Conservation (phyloP, 495 filamentous ascomycete species). For the Clohesyomyces aquaticus region DNA sequence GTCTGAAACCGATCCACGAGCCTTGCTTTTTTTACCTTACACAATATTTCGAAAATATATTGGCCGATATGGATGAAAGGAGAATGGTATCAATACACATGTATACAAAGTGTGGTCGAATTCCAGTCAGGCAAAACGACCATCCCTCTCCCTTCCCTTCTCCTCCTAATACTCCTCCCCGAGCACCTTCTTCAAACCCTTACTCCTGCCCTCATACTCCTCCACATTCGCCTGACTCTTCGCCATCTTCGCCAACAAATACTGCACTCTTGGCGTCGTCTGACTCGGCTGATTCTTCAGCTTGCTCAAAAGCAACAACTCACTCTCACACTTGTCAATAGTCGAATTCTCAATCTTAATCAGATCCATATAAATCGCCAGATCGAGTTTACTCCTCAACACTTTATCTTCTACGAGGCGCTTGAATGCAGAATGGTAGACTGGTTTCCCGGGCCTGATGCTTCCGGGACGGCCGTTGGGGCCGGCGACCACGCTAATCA, state of each 20-base stretch:
- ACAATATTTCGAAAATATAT: background rate
- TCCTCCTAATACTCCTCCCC: slow-evolving; percentile 44
- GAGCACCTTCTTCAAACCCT: slow-evolving; percentile 66
- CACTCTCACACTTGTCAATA: slow-evolving; percentile 79
- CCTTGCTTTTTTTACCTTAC: too few relatives aligned
- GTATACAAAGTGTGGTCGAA: background rate
- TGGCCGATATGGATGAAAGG: background rate
- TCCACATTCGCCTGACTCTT: slow-evolving; percentile 75
- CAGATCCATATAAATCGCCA: slow-evolving; percentile 67
- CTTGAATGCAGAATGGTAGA: slow-evolving; percentile 82
- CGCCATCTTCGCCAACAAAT: slow-evolving; percentile 72
- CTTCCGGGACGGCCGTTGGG: slow-evolving; percentile 72
- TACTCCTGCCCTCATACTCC: slow-evolving; percentile 73
- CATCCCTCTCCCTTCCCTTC: background rate
- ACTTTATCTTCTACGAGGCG: slow-evolving; percentile 71
- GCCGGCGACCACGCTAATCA: slow-evolving; percentile 74
- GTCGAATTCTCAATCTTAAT: slow-evolving; percentile 71
- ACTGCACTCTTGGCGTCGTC: slow-evolving; percentile 63
- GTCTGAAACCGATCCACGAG: too few relatives aligned
- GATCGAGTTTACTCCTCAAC: slow-evolving; percentile 72
- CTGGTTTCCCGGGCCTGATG: slow-evolving; percentile 81
- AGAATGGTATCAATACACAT: slow-evolving; percentile 14
- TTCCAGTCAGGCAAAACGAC: background rate
- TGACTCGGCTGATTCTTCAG: slow-evolving; percentile 66
- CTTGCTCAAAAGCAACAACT: slow-evolving; percentile 64